phyloP scores from a whole-genome alignment of 306 rosid species.

The Dicorynia guianensis region DNA sequence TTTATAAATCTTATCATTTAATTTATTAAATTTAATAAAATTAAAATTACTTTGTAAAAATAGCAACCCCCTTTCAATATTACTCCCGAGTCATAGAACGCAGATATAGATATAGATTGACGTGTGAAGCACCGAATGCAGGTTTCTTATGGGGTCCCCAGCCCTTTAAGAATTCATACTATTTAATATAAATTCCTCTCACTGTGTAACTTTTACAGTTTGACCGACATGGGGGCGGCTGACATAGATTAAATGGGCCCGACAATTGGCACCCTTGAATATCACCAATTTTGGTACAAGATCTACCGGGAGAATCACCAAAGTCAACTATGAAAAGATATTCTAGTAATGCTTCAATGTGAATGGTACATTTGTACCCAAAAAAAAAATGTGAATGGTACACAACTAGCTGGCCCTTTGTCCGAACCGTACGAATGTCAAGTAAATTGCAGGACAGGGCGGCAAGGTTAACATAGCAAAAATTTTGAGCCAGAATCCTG shows the following conservation, averaged over 20 bases:
- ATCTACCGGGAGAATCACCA: conserved; percentile 27
- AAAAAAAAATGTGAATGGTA: conserved; percentile 21
- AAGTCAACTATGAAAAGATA: conserved; percentile 13
- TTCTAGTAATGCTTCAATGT: conserved; percentile 26
- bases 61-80: too few species aligned
- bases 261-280: background rate
- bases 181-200: background rate
- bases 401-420: conserved; percentile 47
- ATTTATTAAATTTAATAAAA: too few species aligned
- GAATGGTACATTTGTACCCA: too few species aligned
- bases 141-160: too few species aligned
- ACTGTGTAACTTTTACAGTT: conserved; percentile 40
- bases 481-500: conserved; percentile 26
- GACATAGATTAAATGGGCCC: conserved; percentile 2
- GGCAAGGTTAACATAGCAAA: conserved; percentile 47
- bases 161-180: too few species aligned
- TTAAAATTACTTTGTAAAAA: too few species aligned
- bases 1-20: too few species aligned
- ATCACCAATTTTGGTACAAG: conserved; percentile 11
- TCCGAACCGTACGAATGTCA: conserved; percentile 52
- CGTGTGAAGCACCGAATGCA: too few species aligned
- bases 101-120: too few species aligned
- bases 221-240: conserved; percentile 41
- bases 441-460: conserved; percentile 40
- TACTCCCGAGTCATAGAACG: too few species aligned